Conservation (phyloP, 2,329 filamentous ascomycete species). For the Cladosporium sp. region DNA sequence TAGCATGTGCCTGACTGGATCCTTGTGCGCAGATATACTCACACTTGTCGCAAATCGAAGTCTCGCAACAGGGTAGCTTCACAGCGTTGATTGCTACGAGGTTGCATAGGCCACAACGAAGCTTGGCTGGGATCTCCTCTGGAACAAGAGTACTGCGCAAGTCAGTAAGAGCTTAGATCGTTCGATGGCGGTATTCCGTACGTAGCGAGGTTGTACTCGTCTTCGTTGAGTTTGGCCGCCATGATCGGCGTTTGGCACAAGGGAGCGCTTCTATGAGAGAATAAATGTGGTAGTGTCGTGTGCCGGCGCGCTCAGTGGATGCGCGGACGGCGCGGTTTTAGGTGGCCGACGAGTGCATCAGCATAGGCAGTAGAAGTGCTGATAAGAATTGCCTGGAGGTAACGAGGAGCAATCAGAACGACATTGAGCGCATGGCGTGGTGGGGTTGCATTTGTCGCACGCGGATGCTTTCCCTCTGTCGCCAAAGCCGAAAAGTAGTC, state of each 20-base stretch:
- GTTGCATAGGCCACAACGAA: constrained; percentile 91
- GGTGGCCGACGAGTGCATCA: neutral
- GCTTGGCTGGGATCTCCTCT: constrained; percentile 86
- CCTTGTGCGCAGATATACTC: constrained; percentile 32
- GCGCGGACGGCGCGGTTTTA: neutral
- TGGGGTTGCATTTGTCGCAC: neutral
- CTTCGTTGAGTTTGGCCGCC: constrained; percentile 7
- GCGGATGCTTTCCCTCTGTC: neutral
- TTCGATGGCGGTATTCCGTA: neutral
- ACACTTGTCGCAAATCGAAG: constrained; percentile 90
- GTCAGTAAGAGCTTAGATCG: neutral
- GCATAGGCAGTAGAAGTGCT: neutral
- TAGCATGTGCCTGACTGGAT: constrained; percentile 14
- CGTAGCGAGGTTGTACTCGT: constrained; percentile 4
- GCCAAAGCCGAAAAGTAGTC: neutral
- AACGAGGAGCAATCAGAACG: neutral
- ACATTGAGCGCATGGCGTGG: neutral
- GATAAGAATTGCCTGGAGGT: neutral
- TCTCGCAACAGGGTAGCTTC: constrained; percentile 89
- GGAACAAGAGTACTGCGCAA: neutral
- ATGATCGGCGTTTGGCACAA: constrained; percentile 6
- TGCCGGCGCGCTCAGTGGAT: neutral
- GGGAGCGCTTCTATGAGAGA: neutral
- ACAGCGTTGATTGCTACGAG: constrained; percentile 87
- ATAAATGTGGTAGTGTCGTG: neutral